Base-by-base conservation (phyloP, 352 stramenopile genomes). In the Pythium dissimile region DNA sequence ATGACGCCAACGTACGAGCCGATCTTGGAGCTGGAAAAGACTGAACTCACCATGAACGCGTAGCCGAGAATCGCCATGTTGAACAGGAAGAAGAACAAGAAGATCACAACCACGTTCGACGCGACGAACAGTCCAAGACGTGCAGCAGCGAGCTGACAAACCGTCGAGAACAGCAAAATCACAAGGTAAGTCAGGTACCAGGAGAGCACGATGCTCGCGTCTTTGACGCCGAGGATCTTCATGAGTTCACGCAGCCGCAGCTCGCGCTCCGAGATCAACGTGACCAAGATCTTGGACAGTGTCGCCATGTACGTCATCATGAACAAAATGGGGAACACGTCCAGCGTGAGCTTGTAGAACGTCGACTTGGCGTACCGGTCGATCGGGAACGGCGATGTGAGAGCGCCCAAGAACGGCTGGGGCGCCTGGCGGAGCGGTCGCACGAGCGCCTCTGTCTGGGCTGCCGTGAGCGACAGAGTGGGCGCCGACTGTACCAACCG, bases 171-270 rank as follows among this genome's bases (percentile, higher is more conserved):
- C 15, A 95, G 61, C 21, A 97, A 63, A 35, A 97, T 89, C 20
- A 78, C 27, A 3, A 86, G 63, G 74, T 97, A 97, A 26, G 88
- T 95, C 46, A 98, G 76, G 54, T 85, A 89, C 81, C 81, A 92
- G 21, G 71, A 83, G 23, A 72, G 45, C 16, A 88, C 67, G 46
- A 92, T 89, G n/a, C 62, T 67, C 13, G 54, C 69, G 45, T 92
- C 79, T 9, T 66, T 93, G 23, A 98, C 75, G 15, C 94, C 94
- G 55, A 98, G 85, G 42, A 86, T 81, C 63, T 85, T 84, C 62
- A 96, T 85, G 37, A 75, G 68, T 62, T 96, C 88, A 23, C 84
- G 82, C 42, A 88, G 70, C 10, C 80, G 64, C 0, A 56, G 73
- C 56, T 96, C 88, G 30, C 92, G 92, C 62, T 96, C 88, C 9